These are phyloP conservation scores for Grosmannia huntii DNA, from an alignment of 2,329 filamentous ascomycete species.

Conservation along the genomic window DNA sequence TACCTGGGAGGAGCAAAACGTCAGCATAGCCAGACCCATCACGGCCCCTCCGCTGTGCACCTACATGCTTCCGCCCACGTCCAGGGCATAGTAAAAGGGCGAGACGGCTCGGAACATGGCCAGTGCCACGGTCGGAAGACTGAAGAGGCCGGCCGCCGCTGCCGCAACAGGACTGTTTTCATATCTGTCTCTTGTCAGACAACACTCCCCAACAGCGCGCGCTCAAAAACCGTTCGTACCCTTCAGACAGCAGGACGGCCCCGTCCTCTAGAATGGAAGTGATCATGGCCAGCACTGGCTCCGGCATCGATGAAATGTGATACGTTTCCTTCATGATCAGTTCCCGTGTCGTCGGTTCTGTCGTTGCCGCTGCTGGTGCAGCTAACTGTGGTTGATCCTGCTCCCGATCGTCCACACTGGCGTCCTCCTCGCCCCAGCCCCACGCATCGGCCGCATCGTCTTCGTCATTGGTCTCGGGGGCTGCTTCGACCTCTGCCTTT, in stretches of 20 bases:
- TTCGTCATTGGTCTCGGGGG: conserved; percentile 17
- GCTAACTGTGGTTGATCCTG: conserved; percentile 8
- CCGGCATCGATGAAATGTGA: conserved; percentile 76
- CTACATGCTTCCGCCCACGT: conserved; percentile 51
- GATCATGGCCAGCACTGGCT: conserved; percentile 59
- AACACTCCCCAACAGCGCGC: conserved; percentile 1
- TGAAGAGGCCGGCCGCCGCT: conserved; percentile 57
- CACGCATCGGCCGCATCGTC: conserved; percentile 55
- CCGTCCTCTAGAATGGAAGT: conserved; percentile 46
- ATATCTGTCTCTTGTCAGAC: conserved; percentile 15
- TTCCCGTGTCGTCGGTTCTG: conserved; percentile 35
- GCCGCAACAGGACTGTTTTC: conserved; percentile 47
- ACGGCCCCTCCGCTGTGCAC: neutral
- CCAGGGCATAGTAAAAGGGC: conserved; percentile 56
- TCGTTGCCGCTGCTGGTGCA: conserved; percentile 1
- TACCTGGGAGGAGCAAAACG: conserved; percentile 28
- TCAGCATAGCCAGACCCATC: neutral
- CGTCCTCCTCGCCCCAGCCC: conserved; percentile 58
- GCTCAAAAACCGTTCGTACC: conserved; percentile 16
- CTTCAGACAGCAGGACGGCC: conserved; percentile 41
- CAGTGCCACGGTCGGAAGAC: conserved; percentile 56
- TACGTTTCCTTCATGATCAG: conserved; percentile 76
- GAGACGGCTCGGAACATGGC: conserved; percentile 73
- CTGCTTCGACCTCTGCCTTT: neutral
- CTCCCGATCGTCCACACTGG: conserved; percentile 15